These are phyloP conservation scores for Saccharomycopsis microspora DNA, from an alignment of 805 yeast species.

Conservation along the genomic window DNA sequence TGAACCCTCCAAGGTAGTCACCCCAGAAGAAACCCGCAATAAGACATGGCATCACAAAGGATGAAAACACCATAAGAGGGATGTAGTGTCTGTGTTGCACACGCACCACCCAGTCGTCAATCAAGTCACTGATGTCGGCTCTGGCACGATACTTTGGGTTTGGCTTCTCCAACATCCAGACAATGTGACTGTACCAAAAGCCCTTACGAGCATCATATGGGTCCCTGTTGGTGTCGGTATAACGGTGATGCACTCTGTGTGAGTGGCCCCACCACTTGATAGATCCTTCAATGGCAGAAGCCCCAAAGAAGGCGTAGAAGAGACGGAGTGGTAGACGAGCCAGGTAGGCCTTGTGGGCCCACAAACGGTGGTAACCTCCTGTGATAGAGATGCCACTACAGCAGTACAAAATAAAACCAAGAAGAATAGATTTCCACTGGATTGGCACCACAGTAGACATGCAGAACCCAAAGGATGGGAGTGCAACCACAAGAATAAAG, in stretches of 20 bases:
- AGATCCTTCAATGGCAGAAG: constrained; percentile 76
- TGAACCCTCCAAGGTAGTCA: constrained; percentile 62
- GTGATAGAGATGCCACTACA: constrained; percentile 68
- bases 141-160: constrained; percentile 75
- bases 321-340: constrained; percentile 51
- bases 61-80: constrained; percentile 45
- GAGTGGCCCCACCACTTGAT: constrained; percentile 86
- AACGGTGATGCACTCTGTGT: constrained; percentile 79
- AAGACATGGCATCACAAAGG: constrained; percentile 51
- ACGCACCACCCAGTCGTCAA: constrained; percentile 68
- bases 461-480: constrained; percentile 45
- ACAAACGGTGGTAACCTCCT: constrained; percentile 75
- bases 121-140: constrained; percentile 71
- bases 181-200: constrained; percentile 75
- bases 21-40: constrained; percentile 43
- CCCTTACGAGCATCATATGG: constrained; percentile 82
- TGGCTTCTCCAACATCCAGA: constrained; percentile 76
- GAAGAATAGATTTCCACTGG: constrained; percentile 31
- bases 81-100: constrained; percentile 76
- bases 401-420: constrained; percentile 41
- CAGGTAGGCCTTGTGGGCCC: constrained; percentile 65
- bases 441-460: constrained; percentile 26
- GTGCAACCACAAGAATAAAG: constrained; percentile 45
- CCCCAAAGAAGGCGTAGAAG: constrained; percentile 68
- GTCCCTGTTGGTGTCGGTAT: constrained; percentile 73